A percentile compares a stretch with the other conserved stretches of the same genome.
Conservation (phyloP, 345 rosid genomes). For the Syzygium grande region DNA sequence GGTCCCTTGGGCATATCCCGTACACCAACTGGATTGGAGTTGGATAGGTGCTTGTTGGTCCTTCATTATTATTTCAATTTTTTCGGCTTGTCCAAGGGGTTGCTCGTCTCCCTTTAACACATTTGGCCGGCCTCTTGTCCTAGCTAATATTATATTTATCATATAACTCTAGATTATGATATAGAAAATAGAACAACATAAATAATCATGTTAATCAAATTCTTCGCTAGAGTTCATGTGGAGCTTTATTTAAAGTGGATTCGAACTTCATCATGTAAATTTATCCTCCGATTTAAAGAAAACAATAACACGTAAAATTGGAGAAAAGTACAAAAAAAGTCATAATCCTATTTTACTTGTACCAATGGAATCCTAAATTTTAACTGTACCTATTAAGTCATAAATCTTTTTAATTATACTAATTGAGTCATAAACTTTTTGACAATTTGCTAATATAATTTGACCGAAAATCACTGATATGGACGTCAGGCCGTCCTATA, state of each 20-base stretch:
- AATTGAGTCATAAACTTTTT: no score
- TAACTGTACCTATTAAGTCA: no score
- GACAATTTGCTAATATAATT: no score
- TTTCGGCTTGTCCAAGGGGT: not conserved
- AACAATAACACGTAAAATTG: not conserved
- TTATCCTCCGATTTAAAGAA: not conserved
- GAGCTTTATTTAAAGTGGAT: not conserved
- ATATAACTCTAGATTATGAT: not conserved
- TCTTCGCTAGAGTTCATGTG: not conserved
- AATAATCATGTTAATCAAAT: not conserved
- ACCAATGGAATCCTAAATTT: no score
- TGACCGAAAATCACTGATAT: no score
- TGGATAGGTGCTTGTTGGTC: not conserved
- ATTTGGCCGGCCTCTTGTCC: not conserved
- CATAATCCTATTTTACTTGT: no score
- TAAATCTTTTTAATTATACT: no score
- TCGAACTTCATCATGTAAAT: not conserved
- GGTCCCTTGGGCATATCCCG: not conserved
- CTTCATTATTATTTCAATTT: not conserved
- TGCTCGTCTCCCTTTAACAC: not conserved
- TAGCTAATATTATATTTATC: not conserved
- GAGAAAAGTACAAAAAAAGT: no score
- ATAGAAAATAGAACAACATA: not conserved
- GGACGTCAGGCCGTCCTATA: no score
- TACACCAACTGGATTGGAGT: not conserved